Evolutionary conservation across 2,329 filamentous ascomycete species (phyloP), one percentile per base, ranked within the genome.

Genomic region (Cytospora schulzeri): DNA sequence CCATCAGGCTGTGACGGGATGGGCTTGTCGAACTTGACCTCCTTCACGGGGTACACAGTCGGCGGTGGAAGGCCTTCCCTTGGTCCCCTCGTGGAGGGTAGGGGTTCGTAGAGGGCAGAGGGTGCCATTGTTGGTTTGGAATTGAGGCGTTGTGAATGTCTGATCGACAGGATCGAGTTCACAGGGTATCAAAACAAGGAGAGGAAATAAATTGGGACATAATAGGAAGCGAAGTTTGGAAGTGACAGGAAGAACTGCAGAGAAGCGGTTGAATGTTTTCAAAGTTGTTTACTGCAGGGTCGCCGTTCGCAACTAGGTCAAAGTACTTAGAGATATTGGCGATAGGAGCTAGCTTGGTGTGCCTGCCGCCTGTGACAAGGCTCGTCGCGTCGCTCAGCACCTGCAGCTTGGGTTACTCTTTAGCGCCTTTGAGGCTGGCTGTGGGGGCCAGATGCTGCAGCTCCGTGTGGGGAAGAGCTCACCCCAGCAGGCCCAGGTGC

Each of bases 1-100:
- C 91, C 91, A 71, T 94, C 89, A 11, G 82, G 79, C 71, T 85
- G 80, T 2, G 83, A 77, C 33, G 81, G 76, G 45, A 84, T 77
- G 62, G 78, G 82, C 66, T 82, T 82, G 67, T 88, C 85, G 71
- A 88, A 89, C 68, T 79, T 82, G 65, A 81, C 83, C 73, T 90
- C 88, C 71, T 84, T 85, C 65, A 87, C 83, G n/a, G 81, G 80
- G 69, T 86, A 87, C 60, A 89, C 81, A 51, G 80, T 81, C 66
- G 85, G 78, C 41, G 85, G 78, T 62, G 85, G 81, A 68, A 84
- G 65, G 73, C 79, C 73, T 76, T 79, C 73, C 78, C 78, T 70
- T 62, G 77, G 75, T 69, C 77, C 77, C 74, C 73, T 73, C 74
- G 72, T 67, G 74, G 71, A 67, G 73, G 60, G 48, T 31, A 63